Evolutionary conservation across 2,329 filamentous ascomycete species (phyloP).

Genomic region (Amauroascus niger): DNA sequence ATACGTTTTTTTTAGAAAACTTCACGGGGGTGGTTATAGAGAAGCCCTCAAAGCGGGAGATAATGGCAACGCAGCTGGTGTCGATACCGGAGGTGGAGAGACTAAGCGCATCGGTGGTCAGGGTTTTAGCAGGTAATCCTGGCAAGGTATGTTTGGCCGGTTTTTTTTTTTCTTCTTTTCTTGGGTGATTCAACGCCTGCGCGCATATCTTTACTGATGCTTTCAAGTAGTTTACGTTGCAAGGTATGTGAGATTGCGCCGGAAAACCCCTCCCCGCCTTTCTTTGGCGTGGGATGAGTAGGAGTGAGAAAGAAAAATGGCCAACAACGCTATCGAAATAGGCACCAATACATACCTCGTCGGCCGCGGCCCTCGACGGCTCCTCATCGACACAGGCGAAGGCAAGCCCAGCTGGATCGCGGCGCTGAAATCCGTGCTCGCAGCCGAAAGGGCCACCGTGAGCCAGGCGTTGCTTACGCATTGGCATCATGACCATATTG

Average conservation of each 20-base stretch:
- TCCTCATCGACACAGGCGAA: conserved; percentile 86
- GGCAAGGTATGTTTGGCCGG: conserved; percentile 61
- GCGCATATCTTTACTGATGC: not conserved
- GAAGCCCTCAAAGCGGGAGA: not conserved
- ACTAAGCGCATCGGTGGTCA: conserved; percentile 65
- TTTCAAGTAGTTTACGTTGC: conserved; percentile 46
- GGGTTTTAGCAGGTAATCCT: conserved; percentile 84
- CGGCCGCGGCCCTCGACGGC: conserved; percentile 60
- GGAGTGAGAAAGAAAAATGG: not conserved
- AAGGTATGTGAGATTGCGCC: too few relatives aligned
- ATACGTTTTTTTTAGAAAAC: too few relatives aligned
- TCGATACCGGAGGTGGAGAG: conserved; percentile 64
- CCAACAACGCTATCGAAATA: conserved; percentile 19
- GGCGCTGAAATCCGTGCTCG: conserved; percentile 55
- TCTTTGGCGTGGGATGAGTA: too few relatives aligned
- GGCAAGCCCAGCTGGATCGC: conserved; percentile 64
- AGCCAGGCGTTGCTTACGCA: conserved; percentile 71
- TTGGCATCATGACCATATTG: conserved; percentile 81
- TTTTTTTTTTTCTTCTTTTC: too few relatives aligned
- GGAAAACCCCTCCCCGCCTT: too few relatives aligned
- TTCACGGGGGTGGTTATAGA: too few relatives aligned
- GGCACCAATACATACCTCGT: conserved; percentile 92
- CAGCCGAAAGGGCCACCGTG: conserved; percentile 58
- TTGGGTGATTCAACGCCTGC: too few relatives aligned
- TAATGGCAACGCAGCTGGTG: conserved; percentile 55